Evolutionary conservation across 1,284 basidiomycete genomes (phyloP), one percentile per base, ranked within the genome.

Genomic region (Fomitopsis schrenkii): DNA sequence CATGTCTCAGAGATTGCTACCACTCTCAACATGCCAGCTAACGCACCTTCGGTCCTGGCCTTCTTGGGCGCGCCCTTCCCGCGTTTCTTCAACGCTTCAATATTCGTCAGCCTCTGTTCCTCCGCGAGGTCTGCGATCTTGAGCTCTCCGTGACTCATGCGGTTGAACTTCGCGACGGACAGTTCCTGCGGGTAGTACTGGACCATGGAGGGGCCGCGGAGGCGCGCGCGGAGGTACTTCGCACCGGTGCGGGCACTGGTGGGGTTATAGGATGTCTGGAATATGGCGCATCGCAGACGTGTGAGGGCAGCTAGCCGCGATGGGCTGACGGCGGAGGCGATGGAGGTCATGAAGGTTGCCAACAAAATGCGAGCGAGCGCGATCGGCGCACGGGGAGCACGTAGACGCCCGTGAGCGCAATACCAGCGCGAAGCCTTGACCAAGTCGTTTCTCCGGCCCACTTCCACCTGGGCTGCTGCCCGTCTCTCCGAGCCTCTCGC

Each of bases 211-310:
- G 91, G 91, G 0, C 93, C 93, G 1, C 86, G 83, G 40, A 95
- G 82, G 7, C 87, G 82, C 33, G 82, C 79, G 44, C 88, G 85
- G 55, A 95, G 84, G 77, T 95, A 92, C 75, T 95, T 95, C 22
- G 91, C 87, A 38, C 94, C 94, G 0, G 90, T 94, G 30, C 94
- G 87, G 7, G 84, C 72, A 46, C 85, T 85, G 5, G 81, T 82
- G 0, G 93, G 93, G 75, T 95, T 96, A 75, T 90, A 93, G 2
- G 88, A 81, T 5, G 93, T 95, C 72, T 93, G 85, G 73, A 96
- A 96, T 59, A 97, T 85, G 33, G 80, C 73, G 71, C 85, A 88
- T 58, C 87, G 86, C 8, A 88, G 77, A 53, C 80, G 80, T 0
- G 74, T 80, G 53, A 93, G 77, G 8, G 82, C 78, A 41, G 78